Evolutionary conservation across 495 filamentous ascomycete genomes (phyloP).

Genomic region (Trichoderma asperelloides): DNA sequence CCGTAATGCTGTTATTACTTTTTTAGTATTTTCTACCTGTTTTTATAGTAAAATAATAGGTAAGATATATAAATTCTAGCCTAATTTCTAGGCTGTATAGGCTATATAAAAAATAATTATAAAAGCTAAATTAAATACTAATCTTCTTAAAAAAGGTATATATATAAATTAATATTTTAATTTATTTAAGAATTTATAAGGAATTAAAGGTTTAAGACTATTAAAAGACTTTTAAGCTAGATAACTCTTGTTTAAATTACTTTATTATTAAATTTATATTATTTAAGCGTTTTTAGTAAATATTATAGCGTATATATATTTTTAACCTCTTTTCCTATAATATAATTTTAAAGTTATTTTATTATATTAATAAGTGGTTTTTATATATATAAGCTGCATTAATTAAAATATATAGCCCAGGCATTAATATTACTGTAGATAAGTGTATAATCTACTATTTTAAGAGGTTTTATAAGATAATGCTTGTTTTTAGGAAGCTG

Average conservation of each 20-base stretch:
- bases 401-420: not conserved
- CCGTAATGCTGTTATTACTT: not conserved
- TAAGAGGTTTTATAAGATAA: not conserved
- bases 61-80: not conserved
- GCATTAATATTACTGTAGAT: not conserved
- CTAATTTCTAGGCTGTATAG: not conserved
- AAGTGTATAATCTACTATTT: not conserved
- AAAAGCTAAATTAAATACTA: not conserved
- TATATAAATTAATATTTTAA: not conserved
- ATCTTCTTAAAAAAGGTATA: not conserved
- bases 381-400: not conserved
- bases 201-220: not conserved
- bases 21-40: not conserved
- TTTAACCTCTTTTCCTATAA: not conserved
- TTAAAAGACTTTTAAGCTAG: not conserved
- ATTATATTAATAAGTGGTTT: not conserved
- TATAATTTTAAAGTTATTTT: not conserved
- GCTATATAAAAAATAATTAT: not conserved
- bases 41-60: not conserved
- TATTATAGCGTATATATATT: not conserved
- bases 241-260: not conserved
- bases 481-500: not conserved
- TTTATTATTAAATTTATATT: not conserved
- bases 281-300: not conserved
- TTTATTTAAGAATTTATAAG: not conserved